Percentiles rank a stretch among this genome's conserved stretches.
These are phyloP conservation scores for Pichia sp. DNA, from an alignment of 1,139 yeast species.

Conservation along the genomic window DNA sequence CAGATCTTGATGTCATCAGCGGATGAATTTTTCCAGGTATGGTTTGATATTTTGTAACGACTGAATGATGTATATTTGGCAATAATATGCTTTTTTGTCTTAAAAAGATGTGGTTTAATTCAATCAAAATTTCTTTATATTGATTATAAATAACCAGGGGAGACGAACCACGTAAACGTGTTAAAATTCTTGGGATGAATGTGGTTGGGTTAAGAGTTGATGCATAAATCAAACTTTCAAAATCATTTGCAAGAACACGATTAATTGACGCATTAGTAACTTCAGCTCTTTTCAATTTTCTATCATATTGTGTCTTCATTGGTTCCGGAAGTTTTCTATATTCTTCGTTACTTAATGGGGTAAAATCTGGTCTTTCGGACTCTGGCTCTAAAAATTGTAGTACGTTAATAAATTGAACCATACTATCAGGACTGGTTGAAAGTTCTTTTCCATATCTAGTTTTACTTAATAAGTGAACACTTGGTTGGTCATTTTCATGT, in stretches of 20 bases:
- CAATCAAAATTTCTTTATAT: constrained; percentile 70
- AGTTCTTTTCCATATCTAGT: constrained; percentile 55
- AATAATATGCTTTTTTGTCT: constrained; percentile 69
- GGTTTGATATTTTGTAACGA: constrained; percentile 85
- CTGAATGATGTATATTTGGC: constrained; percentile 75
- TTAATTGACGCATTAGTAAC: constrained; percentile 52
- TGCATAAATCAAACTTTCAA: constrained; percentile 74
- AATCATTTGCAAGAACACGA: constrained; percentile 44
- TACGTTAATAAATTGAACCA: constrained; percentile 69
- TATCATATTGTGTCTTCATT: constrained; percentile 61
- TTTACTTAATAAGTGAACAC: constrained; percentile 62
- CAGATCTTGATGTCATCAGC: constrained; percentile 86
- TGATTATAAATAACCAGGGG: constrained; percentile 80
- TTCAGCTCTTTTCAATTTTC: constrained; percentile 54
- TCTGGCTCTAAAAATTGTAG: constrained; percentile 79
- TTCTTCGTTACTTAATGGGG: constrained; percentile 46
- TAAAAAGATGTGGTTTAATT: constrained; percentile 61
- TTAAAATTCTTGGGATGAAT: constrained; percentile 55
- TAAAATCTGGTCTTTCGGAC: constrained; percentile 47
- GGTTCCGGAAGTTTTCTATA: constrained; percentile 50
- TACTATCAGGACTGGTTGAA: constrained; percentile 41
- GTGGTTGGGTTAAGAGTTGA: constrained; percentile 67
- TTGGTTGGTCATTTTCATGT: constrained; percentile 93
- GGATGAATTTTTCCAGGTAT: constrained; percentile 95
- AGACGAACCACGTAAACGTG: constrained; percentile 76